A percentile compares a stretch with the other conserved stretches of the same genome.
Evolutionary conservation across 2,329 filamentous ascomycete genomes (phyloP).

Genomic region (Aspergillus neotritici): DNA sequence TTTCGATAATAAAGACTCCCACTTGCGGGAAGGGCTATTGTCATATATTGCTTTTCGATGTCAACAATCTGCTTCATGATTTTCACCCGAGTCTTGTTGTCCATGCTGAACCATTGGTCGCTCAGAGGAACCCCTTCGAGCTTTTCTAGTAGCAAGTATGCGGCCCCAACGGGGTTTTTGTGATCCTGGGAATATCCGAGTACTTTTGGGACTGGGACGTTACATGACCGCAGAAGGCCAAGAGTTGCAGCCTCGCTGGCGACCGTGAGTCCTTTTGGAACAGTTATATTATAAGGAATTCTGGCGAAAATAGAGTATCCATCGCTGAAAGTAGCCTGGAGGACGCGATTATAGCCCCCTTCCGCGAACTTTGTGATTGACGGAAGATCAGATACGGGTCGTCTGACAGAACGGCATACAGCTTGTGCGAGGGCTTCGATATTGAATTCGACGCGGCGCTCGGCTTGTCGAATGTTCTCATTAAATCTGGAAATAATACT

Average conservation of each 20-base stretch:
- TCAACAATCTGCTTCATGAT: constrained; percentile 22
- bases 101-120: constrained; percentile 27
- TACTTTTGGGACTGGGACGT: constrained; percentile 35
- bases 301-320: constrained; percentile 26
- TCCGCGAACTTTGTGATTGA: constrained; percentile 30
- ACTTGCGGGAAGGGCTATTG: constrained; percentile 19
- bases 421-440: too few species aligned
- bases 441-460: too few species aligned
- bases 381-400: too few species aligned
- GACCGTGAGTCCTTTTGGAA: constrained; percentile 25
- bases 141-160: constrained; percentile 38
- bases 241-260: constrained; percentile 39
- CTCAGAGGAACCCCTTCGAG: constrained; percentile 28
- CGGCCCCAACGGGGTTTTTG: constrained; percentile 33
- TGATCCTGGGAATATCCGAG: constrained; percentile 29
- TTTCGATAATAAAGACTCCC: constrained; percentile 24
- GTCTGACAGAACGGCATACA: too few species aligned
- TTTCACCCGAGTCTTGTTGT: constrained; percentile 17
- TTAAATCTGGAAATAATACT: too few species aligned
- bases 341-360: constrained; percentile 34
- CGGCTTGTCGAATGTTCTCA: too few species aligned
- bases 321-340: constrained; percentile 29
- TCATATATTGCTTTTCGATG: constrained; percentile 18
- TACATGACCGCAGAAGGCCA: constrained; percentile 26
- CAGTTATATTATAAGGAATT: constrained; percentile 29